Percentiles rank a stretch among this genome's conserved stretches.
Conservation (phyloP, 2,329 filamentous ascomycete genomes). For the Fusarium pseudonygamai region DNA sequence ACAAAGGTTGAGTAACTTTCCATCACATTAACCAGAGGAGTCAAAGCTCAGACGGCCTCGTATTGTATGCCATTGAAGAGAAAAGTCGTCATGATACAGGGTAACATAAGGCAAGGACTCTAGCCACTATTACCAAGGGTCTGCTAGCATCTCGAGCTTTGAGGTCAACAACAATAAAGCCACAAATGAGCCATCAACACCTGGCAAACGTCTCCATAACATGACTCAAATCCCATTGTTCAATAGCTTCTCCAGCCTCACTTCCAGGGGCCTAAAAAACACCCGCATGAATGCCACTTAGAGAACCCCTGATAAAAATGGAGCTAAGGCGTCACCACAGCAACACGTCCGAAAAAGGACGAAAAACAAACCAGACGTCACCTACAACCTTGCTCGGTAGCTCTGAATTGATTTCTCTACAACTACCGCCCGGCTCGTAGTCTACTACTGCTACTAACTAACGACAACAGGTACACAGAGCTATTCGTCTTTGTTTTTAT, state of each 20-base stretch:
- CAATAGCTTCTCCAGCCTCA: not conserved
- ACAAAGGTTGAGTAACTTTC: fast-evolving
- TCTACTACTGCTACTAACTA: conserved; percentile 2
- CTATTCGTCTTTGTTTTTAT: conserved; percentile 43
- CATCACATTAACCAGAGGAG: fast-evolving
- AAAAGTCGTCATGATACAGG: not conserved
- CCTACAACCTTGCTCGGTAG: conserved; percentile 30
- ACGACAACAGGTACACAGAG: conserved; percentile 24
- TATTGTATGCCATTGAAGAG: fast-evolving
- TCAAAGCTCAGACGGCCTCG: fast-evolving
- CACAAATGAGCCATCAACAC: not conserved
- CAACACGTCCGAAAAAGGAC: conserved; percentile 26
- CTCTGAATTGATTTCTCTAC: conserved; percentile 17
- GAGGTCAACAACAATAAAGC: not conserved
- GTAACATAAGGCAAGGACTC: not conserved
- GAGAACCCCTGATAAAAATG: conserved; percentile 17
- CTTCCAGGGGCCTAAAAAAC: conserved; percentile 4
- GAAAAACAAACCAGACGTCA: conserved; percentile 43
- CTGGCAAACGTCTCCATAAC: not conserved
- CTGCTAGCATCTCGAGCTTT: not conserved
- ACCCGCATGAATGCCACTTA: conserved; percentile 3
- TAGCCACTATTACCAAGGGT: not conserved
- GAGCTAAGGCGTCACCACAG: conserved; percentile 31
- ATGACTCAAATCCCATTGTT: not conserved
- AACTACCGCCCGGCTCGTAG: conserved; percentile 9